Percentiles rank a stretch among this genome's conserved stretches.
phyloP scores from a whole-genome alignment of 73 alveolate genomes.

The Paramecium tetraurelia region DNA sequence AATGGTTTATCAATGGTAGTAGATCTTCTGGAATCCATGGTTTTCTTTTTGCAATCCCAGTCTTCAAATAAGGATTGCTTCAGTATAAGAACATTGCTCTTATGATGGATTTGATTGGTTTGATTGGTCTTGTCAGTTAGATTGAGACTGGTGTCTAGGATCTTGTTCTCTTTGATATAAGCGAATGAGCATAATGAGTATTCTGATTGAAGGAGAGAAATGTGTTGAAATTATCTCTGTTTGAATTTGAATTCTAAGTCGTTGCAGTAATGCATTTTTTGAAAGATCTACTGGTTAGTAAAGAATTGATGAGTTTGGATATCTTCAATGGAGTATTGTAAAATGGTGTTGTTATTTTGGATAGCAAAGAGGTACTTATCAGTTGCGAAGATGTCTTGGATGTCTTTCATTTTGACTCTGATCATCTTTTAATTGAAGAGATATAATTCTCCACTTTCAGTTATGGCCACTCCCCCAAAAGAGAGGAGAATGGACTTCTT shows the following conservation, averaged over 20 bases:
- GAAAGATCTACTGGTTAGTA: background rate
- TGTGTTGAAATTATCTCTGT: background rate
- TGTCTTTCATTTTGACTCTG: background rate
- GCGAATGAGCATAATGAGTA: background rate
- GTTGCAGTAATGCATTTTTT: background rate
- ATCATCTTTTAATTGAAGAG: background rate
- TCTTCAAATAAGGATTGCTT: background rate
- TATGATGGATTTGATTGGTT: background rate
- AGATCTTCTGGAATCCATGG: background rate
- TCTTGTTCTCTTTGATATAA: background rate
- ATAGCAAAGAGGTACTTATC: background rate
- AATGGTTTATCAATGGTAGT: background rate
- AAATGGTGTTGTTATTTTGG: background rate
- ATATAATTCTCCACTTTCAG: slow-evolving; percentile 13
- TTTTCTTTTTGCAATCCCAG: background rate
- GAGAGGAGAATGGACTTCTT: background rate
- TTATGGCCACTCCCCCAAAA: background rate
- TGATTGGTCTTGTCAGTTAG: background rate
- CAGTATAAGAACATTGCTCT: background rate
- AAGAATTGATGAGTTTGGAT: background rate
- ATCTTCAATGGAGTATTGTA: background rate
- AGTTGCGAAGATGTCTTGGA: background rate
- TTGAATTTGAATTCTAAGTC: background rate
- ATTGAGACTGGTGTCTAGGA: background rate
- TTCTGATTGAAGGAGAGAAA: background rate